A percentile compares a stretch with the other conserved stretches of the same genome.
Conservation (phyloP, 2,329 filamentous ascomycete genomes). For the Colletotrichum aenigma region DNA sequence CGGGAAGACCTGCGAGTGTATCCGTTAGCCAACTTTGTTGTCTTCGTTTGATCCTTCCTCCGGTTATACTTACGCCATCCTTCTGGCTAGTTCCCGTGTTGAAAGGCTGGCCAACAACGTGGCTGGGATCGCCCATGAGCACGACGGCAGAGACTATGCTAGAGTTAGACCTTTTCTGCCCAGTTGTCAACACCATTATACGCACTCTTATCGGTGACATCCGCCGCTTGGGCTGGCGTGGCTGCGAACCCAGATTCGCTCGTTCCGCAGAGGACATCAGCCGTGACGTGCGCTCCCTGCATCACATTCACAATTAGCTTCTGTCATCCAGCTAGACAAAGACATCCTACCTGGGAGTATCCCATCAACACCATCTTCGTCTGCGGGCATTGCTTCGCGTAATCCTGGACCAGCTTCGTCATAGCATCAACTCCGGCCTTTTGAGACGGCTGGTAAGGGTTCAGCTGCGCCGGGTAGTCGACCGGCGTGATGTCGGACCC, state of each 20-base stretch:
- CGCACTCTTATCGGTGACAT: conserved; percentile 34
- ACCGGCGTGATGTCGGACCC: conserved; percentile 37
- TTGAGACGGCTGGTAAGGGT: conserved; percentile 35
- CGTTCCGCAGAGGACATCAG: conserved; percentile 42
- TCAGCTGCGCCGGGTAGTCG: conserved; percentile 41
- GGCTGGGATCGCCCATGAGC: conserved; percentile 46
- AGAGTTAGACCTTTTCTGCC: neutral
- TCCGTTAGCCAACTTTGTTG: neutral
- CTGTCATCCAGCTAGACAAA: neutral
- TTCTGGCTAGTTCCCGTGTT: conserved; percentile 37
- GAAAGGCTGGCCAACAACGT: conserved; percentile 37
- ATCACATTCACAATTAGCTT: neutral
- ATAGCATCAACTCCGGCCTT: conserved; percentile 34
- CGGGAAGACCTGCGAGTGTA: conserved; percentile 33
- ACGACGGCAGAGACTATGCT: conserved; percentile 41
- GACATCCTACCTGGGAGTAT: conserved; percentile 40
- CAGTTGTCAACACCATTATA: neutral
- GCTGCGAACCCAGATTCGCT: conserved; percentile 28
- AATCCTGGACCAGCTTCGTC: conserved; percentile 34
- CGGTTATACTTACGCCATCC: conserved; percentile 37
- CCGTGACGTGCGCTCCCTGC: conserved; percentile 42
- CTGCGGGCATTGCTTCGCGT: conserved; percentile 37
- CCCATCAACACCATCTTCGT: conserved; percentile 44
- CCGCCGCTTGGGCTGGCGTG: conserved; percentile 25
- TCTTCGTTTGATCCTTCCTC: neutral